Evolutionary conservation across 441 rosid species (phyloP), one percentile per base, ranked within the genome.

Genomic region (Pelargonium citronellum): DNA sequence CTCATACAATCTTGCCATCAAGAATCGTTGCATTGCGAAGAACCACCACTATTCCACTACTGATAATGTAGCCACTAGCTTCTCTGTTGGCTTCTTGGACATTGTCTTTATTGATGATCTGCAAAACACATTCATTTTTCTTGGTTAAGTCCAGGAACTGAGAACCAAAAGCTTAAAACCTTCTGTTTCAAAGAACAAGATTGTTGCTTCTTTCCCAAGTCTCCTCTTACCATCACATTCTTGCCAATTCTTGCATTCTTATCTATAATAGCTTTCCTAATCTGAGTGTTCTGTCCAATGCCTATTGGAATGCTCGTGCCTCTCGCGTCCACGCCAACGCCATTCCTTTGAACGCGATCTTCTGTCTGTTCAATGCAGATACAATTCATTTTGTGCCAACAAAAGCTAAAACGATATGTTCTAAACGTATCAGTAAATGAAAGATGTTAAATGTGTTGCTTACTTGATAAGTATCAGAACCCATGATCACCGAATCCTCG

Each of bases 231-330:
- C 94, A 68, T 78, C 7, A 88, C 96, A 76, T 88, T 86, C 79
- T 78, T 83, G 73, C 96, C 98, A 72, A 91, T 89, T 72, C 91
- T 86, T 4, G 89, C 95, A 70, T 92, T 89, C 69, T 87, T 91
- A 75, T 92, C 96, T 3, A 89, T 79, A 47, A 91, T 80, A 11
- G 91, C 91, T 75, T 73, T 87, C 78, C 74, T 80, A 70, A 91
- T 85, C 49, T 7, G 83, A 20, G 87, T 70, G 55, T 85, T 84
- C 73, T 77, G 85, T 8, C 91, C 96, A 0, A 92, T 92, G 30
- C 97, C 97, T 43, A 89, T 62, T 15, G 78, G 92, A 61, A 86
- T 78, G 17, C 75, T 69, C 60, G 17, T 16, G 49, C 64, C 63
- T 43, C 70, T 82, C 69, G 66, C 67, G 30, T 63, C 47, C 64